These are phyloP conservation scores for Fusarium sp. DNA, from an alignment of 2,329 filamentous ascomycete species.

Conservation along the genomic window DNA sequence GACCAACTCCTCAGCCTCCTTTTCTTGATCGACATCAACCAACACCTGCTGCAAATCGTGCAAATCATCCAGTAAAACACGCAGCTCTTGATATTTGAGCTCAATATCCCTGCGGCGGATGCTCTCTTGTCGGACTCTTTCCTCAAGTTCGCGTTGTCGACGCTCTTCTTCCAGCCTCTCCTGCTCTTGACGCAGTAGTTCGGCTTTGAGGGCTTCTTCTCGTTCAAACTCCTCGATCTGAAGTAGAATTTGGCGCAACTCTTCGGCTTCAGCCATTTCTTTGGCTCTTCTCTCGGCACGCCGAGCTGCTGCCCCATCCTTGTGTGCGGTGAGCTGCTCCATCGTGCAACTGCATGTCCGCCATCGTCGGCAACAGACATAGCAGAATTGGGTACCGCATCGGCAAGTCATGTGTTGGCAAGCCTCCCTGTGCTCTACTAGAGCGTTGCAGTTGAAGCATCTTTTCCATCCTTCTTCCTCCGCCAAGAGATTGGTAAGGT, in stretches of 20 bases:
- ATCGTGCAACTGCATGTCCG: conserved; percentile 72
- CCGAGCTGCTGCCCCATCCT: conserved; percentile 48
- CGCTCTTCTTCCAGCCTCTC: conserved; percentile 50
- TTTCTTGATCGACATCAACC: conserved; percentile 51
- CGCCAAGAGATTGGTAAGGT: conserved; percentile 66
- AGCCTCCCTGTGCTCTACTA: conserved; percentile 79
- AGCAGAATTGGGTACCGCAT: conserved; percentile 84
- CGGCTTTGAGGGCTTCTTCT: conserved; percentile 54
- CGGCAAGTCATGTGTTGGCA: conserved; percentile 90
- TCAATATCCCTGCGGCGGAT: conserved; percentile 51
- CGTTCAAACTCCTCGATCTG: conserved; percentile 59
- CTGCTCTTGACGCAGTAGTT: conserved; percentile 51
- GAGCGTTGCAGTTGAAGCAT: conserved; percentile 71
- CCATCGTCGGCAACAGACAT: conserved; percentile 77
- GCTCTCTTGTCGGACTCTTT: conserved; percentile 52
- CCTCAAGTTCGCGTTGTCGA: conserved; percentile 49
- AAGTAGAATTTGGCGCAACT: conserved; percentile 52
- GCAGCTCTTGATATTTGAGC: conserved; percentile 51
- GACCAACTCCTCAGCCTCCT: conserved; percentile 45
- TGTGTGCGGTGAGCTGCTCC: conserved; percentile 54
- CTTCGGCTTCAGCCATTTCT: conserved; percentile 49
- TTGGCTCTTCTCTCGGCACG: conserved; percentile 46
- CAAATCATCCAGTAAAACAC: conserved; percentile 49
- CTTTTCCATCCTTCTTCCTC: conserved; percentile 75
- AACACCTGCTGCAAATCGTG: conserved; percentile 54